These are phyloP conservation scores for Tetradesmus obliquus DNA, from an alignment of 139 green algal genomes.

Conservation along the genomic window DNA sequence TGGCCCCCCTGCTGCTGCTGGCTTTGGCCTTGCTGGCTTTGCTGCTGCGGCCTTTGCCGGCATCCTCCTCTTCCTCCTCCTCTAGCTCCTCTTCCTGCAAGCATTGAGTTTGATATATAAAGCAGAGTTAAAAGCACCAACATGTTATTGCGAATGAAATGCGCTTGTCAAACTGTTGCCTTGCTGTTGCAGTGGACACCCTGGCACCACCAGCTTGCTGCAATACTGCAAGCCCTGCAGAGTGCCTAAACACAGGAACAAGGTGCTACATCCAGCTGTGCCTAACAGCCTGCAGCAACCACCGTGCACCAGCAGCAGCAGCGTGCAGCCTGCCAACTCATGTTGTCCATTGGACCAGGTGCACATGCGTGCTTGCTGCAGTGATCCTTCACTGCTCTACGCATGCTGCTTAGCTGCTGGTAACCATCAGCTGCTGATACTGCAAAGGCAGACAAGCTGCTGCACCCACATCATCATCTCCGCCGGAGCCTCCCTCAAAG, in stretches of 20 bases:
- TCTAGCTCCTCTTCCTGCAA: conserved; percentile 23
- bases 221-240: neutral
- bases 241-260: too few relatives aligned
- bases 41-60: conserved; percentile 4
- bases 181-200: neutral
- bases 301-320: too few relatives aligned
- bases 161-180: neutral
- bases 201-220: neutral
- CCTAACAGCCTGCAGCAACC: too few relatives aligned
- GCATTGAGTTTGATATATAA: neutral
- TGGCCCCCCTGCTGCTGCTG: conserved; percentile 16
- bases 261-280: too few relatives aligned
- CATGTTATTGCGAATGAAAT: neutral
- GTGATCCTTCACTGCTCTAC: neutral
- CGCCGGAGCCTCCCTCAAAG: conserved; percentile 21
- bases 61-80: conserved; percentile 39
- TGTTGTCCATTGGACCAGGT: too few relatives aligned
- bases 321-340: too few relatives aligned
- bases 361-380: neutral
- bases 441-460: neutral
- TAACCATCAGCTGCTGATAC: too few relatives aligned
- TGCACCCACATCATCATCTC: neutral
- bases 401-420: too few relatives aligned
- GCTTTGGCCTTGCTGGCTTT: conserved; percentile 18
- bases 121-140: neutral